phyloP scores from a whole-genome alignment of 177 flowering plant genomes.

The Vitis hybrid region DNA sequence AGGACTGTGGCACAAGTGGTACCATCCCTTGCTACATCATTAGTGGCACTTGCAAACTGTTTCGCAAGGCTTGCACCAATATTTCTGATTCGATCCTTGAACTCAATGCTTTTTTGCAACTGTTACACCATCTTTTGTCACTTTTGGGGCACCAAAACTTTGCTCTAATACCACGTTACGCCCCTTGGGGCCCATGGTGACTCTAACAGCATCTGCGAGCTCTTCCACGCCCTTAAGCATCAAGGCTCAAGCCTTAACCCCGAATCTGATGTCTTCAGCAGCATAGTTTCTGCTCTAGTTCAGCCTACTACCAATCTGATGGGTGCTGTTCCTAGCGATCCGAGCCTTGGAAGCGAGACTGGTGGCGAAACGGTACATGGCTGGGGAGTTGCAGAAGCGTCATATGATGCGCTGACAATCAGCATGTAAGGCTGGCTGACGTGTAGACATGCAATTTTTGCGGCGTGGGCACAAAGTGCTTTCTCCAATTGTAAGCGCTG shows the following conservation, averaged over 20 bases:
- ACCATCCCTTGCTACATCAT: conserved; percentile 40
- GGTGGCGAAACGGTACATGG: conserved; percentile 51
- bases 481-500: conserved; percentile 60
- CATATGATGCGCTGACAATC: conserved; percentile 94
- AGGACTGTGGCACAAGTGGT: no score
- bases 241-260: conserved; percentile 82
- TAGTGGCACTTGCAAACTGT: conserved; percentile 52
- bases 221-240: conserved; percentile 97
- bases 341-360: conserved; percentile 55
- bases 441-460: conserved; percentile 72
- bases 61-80: conserved; percentile 52
- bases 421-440: conserved; percentile 95
- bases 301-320: conserved; percentile 72
- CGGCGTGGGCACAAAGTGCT: conserved; percentile 83
- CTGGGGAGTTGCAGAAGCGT: conserved; percentile 13
- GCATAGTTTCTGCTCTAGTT: conserved; percentile 90
- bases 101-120: conserved; percentile 51
- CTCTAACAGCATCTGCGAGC: conserved; percentile 94
- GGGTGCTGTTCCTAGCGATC: conserved; percentile 34
- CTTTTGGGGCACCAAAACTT: conserved; percentile 51
- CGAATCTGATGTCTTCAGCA: conserved; percentile 86
- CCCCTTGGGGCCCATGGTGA: conserved; percentile 98
- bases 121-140: conserved; percentile 56
- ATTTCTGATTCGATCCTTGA: conserved; percentile 41
- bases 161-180: conserved; percentile 35